Evolutionary conservation across 306 rosid genomes (phyloP).

Genomic region (Pyrus bretschneideri): DNA sequence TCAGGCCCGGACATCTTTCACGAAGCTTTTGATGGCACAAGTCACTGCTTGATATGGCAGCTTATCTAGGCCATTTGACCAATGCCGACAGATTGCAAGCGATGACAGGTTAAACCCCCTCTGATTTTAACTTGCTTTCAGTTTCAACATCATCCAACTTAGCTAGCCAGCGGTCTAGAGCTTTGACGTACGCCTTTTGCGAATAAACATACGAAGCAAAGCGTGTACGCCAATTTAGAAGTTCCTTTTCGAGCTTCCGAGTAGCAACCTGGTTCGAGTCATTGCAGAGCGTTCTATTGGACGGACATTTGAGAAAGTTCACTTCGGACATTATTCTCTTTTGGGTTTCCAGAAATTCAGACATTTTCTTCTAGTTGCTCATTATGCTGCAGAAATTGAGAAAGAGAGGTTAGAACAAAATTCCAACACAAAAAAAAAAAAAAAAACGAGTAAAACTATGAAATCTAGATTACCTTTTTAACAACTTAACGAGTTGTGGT

Average conservation of each 20-base stretch:
- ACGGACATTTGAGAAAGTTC: constrained; percentile 23
- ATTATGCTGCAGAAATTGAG: no score
- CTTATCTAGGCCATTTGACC: constrained; percentile 42
- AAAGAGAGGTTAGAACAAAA: no score
- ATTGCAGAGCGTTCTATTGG: constrained; percentile 45
- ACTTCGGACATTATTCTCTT: no score
- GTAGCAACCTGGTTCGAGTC: constrained; percentile 59
- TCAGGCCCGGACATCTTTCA: constrained; percentile 41
- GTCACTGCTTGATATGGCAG: constrained; percentile 48
- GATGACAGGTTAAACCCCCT: no score
- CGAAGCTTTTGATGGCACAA: constrained; percentile 38
- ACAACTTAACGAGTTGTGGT: constrained; percentile 58
- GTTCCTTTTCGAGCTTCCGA: constrained; percentile 48
- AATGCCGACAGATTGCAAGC: constrained; percentile 44
- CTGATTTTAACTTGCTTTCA: no score
- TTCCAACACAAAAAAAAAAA: no score
- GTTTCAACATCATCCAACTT: no score
- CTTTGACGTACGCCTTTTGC: no score
- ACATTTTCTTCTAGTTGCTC: no score
- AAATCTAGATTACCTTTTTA: constrained; percentile 16
- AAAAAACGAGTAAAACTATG: no score
- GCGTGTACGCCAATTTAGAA: constrained; percentile 51
- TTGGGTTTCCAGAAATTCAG: no score
- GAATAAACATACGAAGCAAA: constrained; percentile 9
- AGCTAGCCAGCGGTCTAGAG: no score